phyloP scores from a whole-genome alignment of 2,329 filamentous ascomycete species.

The Cladosporium sphaerospermum region DNA sequence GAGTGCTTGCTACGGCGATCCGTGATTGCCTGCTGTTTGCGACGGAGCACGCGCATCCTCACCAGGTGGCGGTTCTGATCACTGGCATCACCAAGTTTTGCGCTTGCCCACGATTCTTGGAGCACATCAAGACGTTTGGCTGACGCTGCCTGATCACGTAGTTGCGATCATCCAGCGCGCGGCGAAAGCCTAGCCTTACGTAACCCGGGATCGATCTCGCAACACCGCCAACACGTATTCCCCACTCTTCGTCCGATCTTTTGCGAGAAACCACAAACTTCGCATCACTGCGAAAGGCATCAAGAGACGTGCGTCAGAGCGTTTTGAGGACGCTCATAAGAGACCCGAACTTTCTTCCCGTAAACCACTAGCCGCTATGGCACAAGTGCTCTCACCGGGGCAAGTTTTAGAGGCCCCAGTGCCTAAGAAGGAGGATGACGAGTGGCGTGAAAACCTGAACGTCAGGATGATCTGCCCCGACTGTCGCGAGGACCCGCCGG shows the following conservation, averaged over 20 bases:
- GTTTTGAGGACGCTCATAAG: slow-evolving; percentile 28
- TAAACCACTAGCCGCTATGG: slow-evolving; percentile 27
- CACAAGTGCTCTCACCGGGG: slow-evolving; percentile 39
- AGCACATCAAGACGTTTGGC: slow-evolving; percentile 9
- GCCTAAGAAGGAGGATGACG: slow-evolving; percentile 32
- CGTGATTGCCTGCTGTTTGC: slow-evolving; percentile 14
- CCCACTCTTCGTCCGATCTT: slow-evolving; percentile 57
- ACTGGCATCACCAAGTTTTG: background rate
- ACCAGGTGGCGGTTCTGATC: slow-evolving; percentile 7
- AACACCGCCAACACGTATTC: slow-evolving; percentile 50
- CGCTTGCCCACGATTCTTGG: background rate
- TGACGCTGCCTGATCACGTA: slow-evolving; percentile 6
- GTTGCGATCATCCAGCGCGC: slow-evolving; percentile 11
- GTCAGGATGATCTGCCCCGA: slow-evolving; percentile 81
- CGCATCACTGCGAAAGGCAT: slow-evolving; percentile 39
- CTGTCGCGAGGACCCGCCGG: slow-evolving; percentile 86
- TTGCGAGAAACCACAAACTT: slow-evolving; percentile 42
- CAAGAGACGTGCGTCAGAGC: slow-evolving; percentile 36
- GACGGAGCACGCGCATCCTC: slow-evolving; percentile 1
- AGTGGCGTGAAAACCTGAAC: slow-evolving; percentile 79
- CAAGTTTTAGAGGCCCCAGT: slow-evolving; percentile 35
- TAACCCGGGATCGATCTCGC: slow-evolving; percentile 1
- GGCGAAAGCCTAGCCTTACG: slow-evolving; percentile 12
- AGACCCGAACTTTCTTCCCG: slow-evolving; percentile 17
- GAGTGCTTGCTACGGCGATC: slow-evolving; percentile 18